A percentile compares a stretch with the other conserved stretches of the same genome.
These are phyloP conservation scores for Quercus phellos DNA, from an alignment of 331 rosid species.

Conservation along the genomic window DNA sequence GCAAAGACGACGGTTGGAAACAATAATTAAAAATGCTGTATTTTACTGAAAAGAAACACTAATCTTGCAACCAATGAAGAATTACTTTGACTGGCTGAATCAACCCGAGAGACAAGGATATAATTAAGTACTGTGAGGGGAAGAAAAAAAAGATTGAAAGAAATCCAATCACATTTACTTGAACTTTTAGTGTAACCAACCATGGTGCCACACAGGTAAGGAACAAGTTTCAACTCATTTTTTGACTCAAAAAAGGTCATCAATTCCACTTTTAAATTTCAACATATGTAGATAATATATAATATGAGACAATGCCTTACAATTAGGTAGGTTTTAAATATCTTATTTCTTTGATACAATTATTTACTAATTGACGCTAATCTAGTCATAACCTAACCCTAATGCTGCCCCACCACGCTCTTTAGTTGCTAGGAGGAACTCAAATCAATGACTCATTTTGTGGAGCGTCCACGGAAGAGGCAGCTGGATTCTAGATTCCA, in stretches of 20 bases:
- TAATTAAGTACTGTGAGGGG: not conserved
- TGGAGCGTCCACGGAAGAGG: not conserved
- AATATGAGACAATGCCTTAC: not conserved
- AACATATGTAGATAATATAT: not conserved
- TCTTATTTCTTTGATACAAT: not conserved
- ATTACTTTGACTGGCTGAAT: not conserved
- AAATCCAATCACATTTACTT: not conserved
- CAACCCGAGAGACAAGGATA: not conserved
- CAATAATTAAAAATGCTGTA: not conserved
- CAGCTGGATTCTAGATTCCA: not conserved
- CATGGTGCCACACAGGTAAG: not conserved
- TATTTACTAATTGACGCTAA: not conserved
- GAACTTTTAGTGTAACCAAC: not conserved
- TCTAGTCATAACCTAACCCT: not conserved
- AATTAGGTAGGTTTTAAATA: not conserved
- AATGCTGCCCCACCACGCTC: not conserved
- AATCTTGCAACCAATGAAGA: not conserved
- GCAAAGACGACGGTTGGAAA: not conserved
- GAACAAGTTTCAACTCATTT: not conserved
- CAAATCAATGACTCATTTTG: not conserved
- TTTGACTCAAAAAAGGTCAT: not conserved
- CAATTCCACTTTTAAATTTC: not conserved
- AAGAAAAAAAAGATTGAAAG: not conserved
- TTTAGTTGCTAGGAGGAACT: not conserved
- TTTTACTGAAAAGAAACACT: not conserved